These are phyloP conservation scores for Magnaporthiopsis rhizophila DNA, from an alignment of 2,329 filamentous ascomycete species.

Conservation along the genomic window DNA sequence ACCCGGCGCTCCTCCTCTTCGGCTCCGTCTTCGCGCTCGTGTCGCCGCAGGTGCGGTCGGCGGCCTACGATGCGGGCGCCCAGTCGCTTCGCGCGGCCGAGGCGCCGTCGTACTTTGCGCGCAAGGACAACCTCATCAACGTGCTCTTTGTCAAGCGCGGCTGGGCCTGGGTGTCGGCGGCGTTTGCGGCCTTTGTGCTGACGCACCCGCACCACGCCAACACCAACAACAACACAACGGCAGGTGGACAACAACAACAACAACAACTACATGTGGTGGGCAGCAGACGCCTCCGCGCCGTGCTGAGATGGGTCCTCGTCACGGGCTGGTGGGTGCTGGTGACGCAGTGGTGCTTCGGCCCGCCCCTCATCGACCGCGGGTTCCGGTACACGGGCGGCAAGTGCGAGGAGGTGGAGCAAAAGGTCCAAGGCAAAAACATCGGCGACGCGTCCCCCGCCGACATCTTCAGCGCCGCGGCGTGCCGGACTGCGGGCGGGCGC, in stretches of 20 bases:
- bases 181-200: conserved; percentile 62
- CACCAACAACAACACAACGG: conserved; percentile 8
- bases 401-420: conserved; percentile 55
- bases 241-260: neutral
- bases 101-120: conserved; percentile 78
- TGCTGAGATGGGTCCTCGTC: conserved; percentile 54
- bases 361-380: conserved; percentile 79
- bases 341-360: conserved; percentile 96
- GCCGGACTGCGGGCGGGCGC: conserved; percentile 70
- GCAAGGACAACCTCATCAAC: conserved; percentile 90
- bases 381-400: conserved; percentile 84
- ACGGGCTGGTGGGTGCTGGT: conserved; percentile 77
- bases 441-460: conserved; percentile 21
- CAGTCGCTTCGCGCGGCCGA: conserved; percentile 54
- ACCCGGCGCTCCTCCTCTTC: conserved; percentile 70
- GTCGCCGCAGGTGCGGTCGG: conserved; percentile 60
- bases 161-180: conserved; percentile 81
- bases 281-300: conserved; percentile 17
- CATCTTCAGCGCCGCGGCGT: conserved; percentile 67
- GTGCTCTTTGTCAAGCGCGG: conserved; percentile 88
- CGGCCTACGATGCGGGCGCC: conserved; percentile 51
- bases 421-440: conserved; percentile 35
- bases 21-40: conserved; percentile 75
- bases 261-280: neutral
- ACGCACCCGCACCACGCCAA: conserved; percentile 51